Percentiles rank a stretch among this genome's conserved stretches.
phyloP scores from a whole-genome alignment of 2,329 filamentous ascomycete species.

The Aspergillus awamori region DNA sequence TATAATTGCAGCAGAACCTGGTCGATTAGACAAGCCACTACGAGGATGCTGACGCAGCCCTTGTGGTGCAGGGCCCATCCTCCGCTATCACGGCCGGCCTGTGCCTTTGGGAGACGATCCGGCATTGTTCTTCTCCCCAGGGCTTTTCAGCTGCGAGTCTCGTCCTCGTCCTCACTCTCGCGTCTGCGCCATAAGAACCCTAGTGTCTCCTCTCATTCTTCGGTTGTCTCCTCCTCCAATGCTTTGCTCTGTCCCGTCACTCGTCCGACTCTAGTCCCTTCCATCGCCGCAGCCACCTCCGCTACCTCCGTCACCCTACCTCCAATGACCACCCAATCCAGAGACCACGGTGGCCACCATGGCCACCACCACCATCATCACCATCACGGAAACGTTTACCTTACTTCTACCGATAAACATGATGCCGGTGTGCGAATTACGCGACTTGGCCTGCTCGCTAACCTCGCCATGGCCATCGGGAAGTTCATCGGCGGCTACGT shows the following conservation, averaged over 20 bases:
- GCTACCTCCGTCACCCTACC: conserved; percentile 28
- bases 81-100: conserved; percentile 56
- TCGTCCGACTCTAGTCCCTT: conserved; percentile 8
- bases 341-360: conserved; percentile 50
- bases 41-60: conserved; percentile 39
- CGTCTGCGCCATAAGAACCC: conserved; percentile 19
- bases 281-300: conserved; percentile 19
- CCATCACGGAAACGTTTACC: conserved; percentile 81
- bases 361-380: conserved; percentile 68
- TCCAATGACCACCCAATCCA: conserved; percentile 49
- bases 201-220: conserved; percentile 6
- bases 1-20: not conserved
- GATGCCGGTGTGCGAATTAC: conserved; percentile 96
- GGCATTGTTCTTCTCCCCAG: conserved; percentile 18
- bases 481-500: conserved; percentile 91
- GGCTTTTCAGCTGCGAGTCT: conserved; percentile 25
- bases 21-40: conserved; percentile 23
- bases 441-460: conserved; percentile 82
- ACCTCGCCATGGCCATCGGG: conserved; percentile 88
- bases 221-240: conserved; percentile 17
- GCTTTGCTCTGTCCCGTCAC: conserved; percentile 12
- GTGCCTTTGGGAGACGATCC: conserved; percentile 48
- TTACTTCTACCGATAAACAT: conserved; percentile 79
- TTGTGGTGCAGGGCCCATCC: conserved; percentile 42
- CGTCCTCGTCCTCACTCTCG: conserved; percentile 23